Base-by-base conservation (phyloP, 2,329 filamentous ascomycete species). In the Diaporthe citriasiana region DNA sequence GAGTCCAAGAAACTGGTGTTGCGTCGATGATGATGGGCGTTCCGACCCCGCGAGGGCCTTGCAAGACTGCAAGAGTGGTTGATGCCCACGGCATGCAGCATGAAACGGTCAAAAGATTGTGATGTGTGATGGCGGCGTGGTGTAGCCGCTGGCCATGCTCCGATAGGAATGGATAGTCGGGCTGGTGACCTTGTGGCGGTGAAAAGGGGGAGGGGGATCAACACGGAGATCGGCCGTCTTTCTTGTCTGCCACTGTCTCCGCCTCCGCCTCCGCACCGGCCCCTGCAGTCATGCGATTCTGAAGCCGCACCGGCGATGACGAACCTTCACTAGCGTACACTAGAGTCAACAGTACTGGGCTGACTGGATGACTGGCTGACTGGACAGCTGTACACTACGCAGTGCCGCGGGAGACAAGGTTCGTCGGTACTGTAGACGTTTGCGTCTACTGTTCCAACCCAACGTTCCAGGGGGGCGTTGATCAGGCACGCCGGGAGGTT, bases 161-260 rank as follows among this genome's bases (percentile, higher is more conserved):
- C 63, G 63, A 68, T 68, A 68, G 63, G 63, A 68, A 68, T 68
- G 63, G 47, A 68, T 68, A 68, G 47, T 53, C 63, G 63, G 63
- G 63, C 40, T 53, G 63, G 13, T 53, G 47, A 53, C 63, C 33
- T 25, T 19, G 38, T 40, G 63, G 63, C 63, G 63, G 63, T 68
- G 63, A 68, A 68, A 53, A 40, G 40, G 63, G 63, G 63, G 47
- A 27, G 63, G 45, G 57, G 47, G 47, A 68, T 53, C 63, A 53
- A 53, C 63, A 53, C 63, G 63, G 63, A 47, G 63, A 68, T 68
- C 63, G 33, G 63, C 63, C 63, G 40, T 51, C 63, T 22, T 40
- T 25, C n/a, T 38, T 22, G 45, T 51, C 47, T 22, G 17, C 33
- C 27, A 19, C 13, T 6, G 47, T 27, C 42, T 53, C 45, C 45